Conservation (phyloP, 2,329 filamentous ascomycete species). For the Pleurostoma richardsiae region DNA sequence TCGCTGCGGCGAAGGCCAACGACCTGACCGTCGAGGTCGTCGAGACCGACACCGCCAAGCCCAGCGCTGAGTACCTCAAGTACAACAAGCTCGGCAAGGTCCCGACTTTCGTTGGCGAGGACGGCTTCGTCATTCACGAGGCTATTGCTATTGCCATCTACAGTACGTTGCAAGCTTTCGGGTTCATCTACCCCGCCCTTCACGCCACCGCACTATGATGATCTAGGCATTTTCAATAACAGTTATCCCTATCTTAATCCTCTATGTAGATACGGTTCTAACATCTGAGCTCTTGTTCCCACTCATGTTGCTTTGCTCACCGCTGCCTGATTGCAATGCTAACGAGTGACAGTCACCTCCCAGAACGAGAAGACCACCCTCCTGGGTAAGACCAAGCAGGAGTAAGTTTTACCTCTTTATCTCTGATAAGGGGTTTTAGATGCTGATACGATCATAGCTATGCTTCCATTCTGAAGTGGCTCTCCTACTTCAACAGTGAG, state of each 20-base stretch:
- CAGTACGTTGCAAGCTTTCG: conserved; percentile 59
- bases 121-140: conserved; percentile 88
- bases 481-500: conserved; percentile 94
- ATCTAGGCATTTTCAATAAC: conserved; percentile 69
- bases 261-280: conserved; percentile 84
- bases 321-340: conserved; percentile 22
- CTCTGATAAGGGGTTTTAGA: conserved; percentile 1
- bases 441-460: conserved; percentile 48
- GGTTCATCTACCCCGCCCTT: conserved; percentile 20
- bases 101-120: conserved; percentile 85
- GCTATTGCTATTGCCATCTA: conserved; percentile 95
- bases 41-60: conserved; percentile 60
- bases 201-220: conserved; percentile 49
- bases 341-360: conserved; percentile 41
- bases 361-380: conserved; percentile 99
- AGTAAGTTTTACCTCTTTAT: conserved; percentile 48
- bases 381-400: conserved; percentile 99
- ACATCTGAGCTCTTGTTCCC: conserved; percentile 62
- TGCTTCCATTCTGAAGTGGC: conserved; percentile 95
- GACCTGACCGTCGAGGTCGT: conserved; percentile 86
- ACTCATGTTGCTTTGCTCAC: conserved; percentile 14
- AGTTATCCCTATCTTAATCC: conserved; percentile 99
- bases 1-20: conserved; percentile 96
- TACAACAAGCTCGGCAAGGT: conserved; percentile 86
- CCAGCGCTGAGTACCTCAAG: conserved; percentile 74